Percentiles rank a stretch among this genome's conserved stretches.
These are phyloP conservation scores for Colletotrichum lupini DNA, from an alignment of 2,329 filamentous ascomycete genomes.

Conservation along the genomic window DNA sequence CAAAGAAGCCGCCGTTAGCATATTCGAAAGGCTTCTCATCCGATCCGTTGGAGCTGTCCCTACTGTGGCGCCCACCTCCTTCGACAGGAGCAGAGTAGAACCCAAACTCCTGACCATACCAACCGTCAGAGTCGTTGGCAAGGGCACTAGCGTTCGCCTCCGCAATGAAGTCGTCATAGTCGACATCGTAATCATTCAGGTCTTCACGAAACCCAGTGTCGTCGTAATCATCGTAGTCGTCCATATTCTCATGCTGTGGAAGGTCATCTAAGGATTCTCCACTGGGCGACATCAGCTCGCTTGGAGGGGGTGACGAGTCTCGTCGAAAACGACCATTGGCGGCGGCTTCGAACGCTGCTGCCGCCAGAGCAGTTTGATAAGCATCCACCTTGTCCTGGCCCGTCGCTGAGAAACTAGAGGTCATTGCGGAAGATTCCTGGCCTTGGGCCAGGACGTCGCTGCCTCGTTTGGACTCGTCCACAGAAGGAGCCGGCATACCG, in stretches of 20 bases:
- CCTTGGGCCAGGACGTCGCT: slow-evolving; percentile 23
- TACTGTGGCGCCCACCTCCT: slow-evolving; percentile 54
- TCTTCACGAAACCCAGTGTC: slow-evolving; percentile 59
- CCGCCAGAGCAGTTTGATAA: slow-evolving; percentile 87
- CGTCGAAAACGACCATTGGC: slow-evolving; percentile 80
- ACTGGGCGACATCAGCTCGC: slow-evolving; percentile 40
- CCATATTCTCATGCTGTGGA: slow-evolving; percentile 35
- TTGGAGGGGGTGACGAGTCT: slow-evolving; percentile 57
- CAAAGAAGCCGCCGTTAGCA: slow-evolving; percentile 89
- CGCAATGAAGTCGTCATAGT: slow-evolving; percentile 92
- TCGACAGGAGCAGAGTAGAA: slow-evolving; percentile 80
- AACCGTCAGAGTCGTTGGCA: slow-evolving; percentile 91
- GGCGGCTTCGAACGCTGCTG: slow-evolving; percentile 81
- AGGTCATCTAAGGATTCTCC: slow-evolving; percentile 37
- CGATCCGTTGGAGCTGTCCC: slow-evolving; percentile 51
- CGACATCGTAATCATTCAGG: slow-evolving; percentile 74
- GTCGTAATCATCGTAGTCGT: slow-evolving; percentile 58
- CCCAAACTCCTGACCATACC: slow-evolving; percentile 96
- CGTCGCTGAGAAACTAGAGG: slow-evolving; percentile 23
- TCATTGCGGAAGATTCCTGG: slow-evolving; percentile 37
- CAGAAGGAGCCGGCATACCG: slow-evolving; percentile 16
- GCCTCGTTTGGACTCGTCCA: slow-evolving; percentile 23
- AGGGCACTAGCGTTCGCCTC: slow-evolving; percentile 94
- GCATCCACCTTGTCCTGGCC: slow-evolving; percentile 59
- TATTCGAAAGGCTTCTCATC: slow-evolving; percentile 63